A percentile compares a stretch with the other conserved stretches of the same genome.
Evolutionary conservation across 495 filamentous ascomycete genomes (phyloP).

Genomic region (Tuber umbilicatum): DNA sequence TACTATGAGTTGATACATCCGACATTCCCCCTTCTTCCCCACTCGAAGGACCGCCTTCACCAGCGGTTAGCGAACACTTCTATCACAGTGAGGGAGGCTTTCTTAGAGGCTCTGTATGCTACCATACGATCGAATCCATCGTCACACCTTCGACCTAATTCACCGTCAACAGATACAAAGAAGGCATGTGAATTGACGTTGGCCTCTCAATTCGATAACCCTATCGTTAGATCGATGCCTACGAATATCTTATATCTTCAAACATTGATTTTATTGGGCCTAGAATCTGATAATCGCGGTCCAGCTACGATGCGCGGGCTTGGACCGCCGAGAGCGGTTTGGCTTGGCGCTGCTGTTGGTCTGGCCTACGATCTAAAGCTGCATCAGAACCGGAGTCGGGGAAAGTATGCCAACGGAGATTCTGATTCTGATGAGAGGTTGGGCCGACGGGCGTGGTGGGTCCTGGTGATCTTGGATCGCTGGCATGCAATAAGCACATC

Average conservation of each 20-base stretch:
- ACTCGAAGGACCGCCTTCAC: conserved; percentile 57
- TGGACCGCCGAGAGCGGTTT: conserved; percentile 39
- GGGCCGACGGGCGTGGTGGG: conserved; percentile 66
- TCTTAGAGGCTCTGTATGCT: conserved; percentile 61
- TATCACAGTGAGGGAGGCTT: conserved; percentile 59
- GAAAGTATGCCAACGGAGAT: conserved; percentile 47
- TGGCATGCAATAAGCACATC: conserved; percentile 67
- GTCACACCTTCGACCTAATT: conserved; percentile 43
- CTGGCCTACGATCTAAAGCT: conserved; percentile 56
- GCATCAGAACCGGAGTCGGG: conserved; percentile 42
- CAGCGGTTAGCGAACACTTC: conserved; percentile 58
- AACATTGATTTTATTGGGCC: conserved; percentile 55
- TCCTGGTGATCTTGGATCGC: conserved; percentile 63
- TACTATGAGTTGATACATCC: conserved; percentile 68
- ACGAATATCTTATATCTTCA: conserved; percentile 59
- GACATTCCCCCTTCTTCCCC: conserved; percentile 65
- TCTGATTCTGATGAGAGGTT: conserved; percentile 65
- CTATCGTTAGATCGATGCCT: conserved; percentile 44
- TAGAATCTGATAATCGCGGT: conserved; percentile 55
- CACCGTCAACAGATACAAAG: conserved; percentile 43
- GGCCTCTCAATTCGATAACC: conserved; percentile 51
- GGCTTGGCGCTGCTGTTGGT: conserved; percentile 52
- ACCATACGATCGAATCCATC: conserved; percentile 54
- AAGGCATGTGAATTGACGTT: conserved; percentile 50
- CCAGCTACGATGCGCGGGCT: conserved; percentile 42